These are phyloP conservation scores for Meyerozyma elateridarum DNA, from an alignment of 1,139 yeast species.

Conservation along the genomic window DNA sequence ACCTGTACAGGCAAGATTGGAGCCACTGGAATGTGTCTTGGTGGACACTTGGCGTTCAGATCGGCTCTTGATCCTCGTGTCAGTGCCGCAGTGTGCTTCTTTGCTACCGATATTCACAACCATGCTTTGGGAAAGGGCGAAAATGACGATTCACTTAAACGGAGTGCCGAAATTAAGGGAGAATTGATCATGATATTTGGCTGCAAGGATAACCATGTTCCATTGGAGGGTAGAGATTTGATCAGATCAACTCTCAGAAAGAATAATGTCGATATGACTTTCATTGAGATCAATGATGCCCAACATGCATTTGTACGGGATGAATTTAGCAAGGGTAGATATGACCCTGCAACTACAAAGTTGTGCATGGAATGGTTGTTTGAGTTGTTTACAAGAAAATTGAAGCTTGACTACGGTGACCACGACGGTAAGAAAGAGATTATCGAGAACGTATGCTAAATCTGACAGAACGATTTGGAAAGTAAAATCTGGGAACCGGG, in stretches of 20 bases:
- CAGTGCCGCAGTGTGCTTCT: slow-evolving; percentile 67
- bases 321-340: slow-evolving; percentile 72
- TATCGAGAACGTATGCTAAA: slow-evolving; percentile 62
- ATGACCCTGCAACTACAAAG: slow-evolving; percentile 70
- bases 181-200: slow-evolving; percentile 72
- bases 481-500: too few relatives aligned
- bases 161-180: slow-evolving; percentile 51
- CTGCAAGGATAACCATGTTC: slow-evolving; percentile 75
- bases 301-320: slow-evolving; percentile 84
- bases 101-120: slow-evolving; percentile 76
- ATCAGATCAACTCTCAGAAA: slow-evolving; percentile 62
- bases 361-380: slow-evolving; percentile 63
- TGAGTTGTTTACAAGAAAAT: slow-evolving; percentile 66
- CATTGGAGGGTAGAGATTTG: slow-evolving; percentile 71
- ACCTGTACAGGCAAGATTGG: slow-evolving; percentile 75
- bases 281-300: slow-evolving; percentile 72
- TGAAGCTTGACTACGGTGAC: slow-evolving; percentile 65
- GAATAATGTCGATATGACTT: slow-evolving; percentile 58
- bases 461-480: too few relatives aligned
- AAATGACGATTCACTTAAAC: slow-evolving; percentile 59
- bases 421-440: slow-evolving; percentile 45
- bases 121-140: slow-evolving; percentile 59
- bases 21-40: slow-evolving; percentile 84
- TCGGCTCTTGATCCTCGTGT: slow-evolving; percentile 65
- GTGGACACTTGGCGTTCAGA: slow-evolving; percentile 79